phyloP scores from a whole-genome alignment of 1,284 basidiomycete genomes.

The Tylopilus sp. region DNA sequence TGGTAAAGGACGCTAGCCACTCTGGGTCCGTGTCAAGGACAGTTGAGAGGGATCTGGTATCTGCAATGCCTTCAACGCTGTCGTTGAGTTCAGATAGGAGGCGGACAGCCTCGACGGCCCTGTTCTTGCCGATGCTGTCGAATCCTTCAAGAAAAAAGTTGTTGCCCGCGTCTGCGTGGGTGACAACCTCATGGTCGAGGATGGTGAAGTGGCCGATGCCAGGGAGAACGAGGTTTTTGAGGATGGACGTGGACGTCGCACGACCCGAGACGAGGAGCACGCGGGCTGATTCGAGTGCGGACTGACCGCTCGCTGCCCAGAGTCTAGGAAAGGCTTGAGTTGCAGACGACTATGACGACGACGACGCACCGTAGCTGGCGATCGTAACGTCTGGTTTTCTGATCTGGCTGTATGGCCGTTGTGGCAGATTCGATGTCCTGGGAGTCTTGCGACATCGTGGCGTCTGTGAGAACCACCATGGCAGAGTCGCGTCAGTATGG shows the following conservation, averaged over 20 bases:
- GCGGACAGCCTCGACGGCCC: slow-evolving; percentile 85
- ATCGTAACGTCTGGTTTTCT: slow-evolving; percentile 91
- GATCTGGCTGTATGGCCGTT: slow-evolving; percentile 74
- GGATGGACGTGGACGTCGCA: slow-evolving; percentile 85
- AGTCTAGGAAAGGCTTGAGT: slow-evolving; percentile 65
- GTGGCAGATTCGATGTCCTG: slow-evolving; percentile 66
- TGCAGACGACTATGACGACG: background rate
- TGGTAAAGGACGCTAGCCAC: slow-evolving; percentile 71
- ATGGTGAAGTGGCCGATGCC: slow-evolving; percentile 94
- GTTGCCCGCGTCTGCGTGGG: slow-evolving; percentile 87
- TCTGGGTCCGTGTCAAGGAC: slow-evolving; percentile 67
- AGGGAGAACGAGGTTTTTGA: slow-evolving; percentile 97
- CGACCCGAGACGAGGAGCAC: slow-evolving; percentile 86
- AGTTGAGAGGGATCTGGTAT: slow-evolving; percentile 65
- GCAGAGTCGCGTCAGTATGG: slow-evolving; percentile 67
- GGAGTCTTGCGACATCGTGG: slow-evolving; percentile 50
- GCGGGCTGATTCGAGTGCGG: slow-evolving; percentile 88
- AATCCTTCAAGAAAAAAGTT: slow-evolving; percentile 94
- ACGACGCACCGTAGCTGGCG: slow-evolving; percentile 84
- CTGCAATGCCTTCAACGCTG: slow-evolving; percentile 80
- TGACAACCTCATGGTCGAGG: slow-evolving; percentile 74
- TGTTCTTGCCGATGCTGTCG: slow-evolving; percentile 81
- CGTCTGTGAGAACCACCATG: slow-evolving; percentile 33
- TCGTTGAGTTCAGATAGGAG: slow-evolving; percentile 91
- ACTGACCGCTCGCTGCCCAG: slow-evolving; percentile 95